Conservation (phyloP, 2,329 filamentous ascomycete species). For the Sclerotinia glacialis region DNA sequence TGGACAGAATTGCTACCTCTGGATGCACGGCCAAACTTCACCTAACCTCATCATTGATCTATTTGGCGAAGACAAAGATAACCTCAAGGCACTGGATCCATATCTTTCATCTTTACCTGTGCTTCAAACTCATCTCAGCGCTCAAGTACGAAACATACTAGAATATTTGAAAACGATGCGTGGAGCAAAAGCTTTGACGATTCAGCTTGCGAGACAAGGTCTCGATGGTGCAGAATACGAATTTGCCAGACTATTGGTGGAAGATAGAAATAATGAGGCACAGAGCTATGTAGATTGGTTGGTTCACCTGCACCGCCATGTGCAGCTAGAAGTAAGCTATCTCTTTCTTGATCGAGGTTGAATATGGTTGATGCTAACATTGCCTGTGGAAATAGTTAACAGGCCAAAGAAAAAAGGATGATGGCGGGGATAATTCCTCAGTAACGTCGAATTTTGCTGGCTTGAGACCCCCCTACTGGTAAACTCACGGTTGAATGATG, state of each 20-base stretch:
- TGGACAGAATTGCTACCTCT: constrained; percentile 85
- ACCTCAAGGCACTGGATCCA: constrained; percentile 74
- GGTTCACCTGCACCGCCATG: constrained; percentile 88
- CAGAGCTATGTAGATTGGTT: constrained; percentile 99
- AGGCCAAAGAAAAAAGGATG: constrained; percentile 70
- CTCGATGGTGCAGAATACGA: constrained; percentile 95
- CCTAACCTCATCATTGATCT: constrained; percentile 88
- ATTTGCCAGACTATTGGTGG: constrained; percentile 85
- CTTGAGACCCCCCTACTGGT: constrained; percentile 60
- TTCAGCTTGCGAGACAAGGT: constrained; percentile 89
- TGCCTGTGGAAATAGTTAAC: constrained; percentile 49
- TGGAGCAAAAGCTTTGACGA: constrained; percentile 80
- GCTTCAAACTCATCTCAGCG: constrained; percentile 87
- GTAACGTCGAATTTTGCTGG: constrained; percentile 56
- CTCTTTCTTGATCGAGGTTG: not conserved
- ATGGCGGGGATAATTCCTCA: constrained; percentile 48
- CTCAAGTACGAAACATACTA: constrained; percentile 89
- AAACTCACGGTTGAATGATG: constrained; percentile 26
- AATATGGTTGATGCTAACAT: constrained; percentile 15
- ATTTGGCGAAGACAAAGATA: constrained; percentile 73
- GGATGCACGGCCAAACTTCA: constrained; percentile 89
- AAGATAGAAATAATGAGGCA: constrained; percentile 96
- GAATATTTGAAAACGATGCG: constrained; percentile 79
- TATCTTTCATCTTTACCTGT: constrained; percentile 78
- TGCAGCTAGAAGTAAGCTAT: constrained; percentile 75